Base-by-base conservation (phyloP, 179 eudicot species). In the Drosera spatulata region DNA sequence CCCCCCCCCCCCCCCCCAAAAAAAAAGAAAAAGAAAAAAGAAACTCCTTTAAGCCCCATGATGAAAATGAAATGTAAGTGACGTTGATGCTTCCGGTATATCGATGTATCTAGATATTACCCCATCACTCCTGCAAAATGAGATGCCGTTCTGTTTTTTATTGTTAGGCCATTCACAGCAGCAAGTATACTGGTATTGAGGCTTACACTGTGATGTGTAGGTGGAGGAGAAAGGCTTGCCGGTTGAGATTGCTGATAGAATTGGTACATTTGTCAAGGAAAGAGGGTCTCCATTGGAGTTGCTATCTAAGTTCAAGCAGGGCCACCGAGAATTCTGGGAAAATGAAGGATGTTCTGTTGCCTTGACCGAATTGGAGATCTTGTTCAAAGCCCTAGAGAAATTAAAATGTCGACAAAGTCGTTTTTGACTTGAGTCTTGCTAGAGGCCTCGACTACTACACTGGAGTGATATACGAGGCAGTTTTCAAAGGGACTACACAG, bases 361-460 rank as follows among this genome's bases (percentile, higher is more conserved):
- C 40, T 66, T 93, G 67, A 66, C 73, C 65, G 99, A 93, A 48
- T 73, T 93, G 69, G 91, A 90, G 69, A 83, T 85, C 59, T 67
- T 93, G 61, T 93, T 93, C 70, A 82, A 77, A 73, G 84, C 86
- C 41, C 71, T 86, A 66, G 85, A 84, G 44, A 81, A 66, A 66
- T 66, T 94, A 10, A 79, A 80, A 86, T 50, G 56, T 86, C n/a
- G 78, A 75, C 73, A 93, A 73, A 75, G 79, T 93, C 55, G 85
- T 90, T 62, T 85, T 93, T 56, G 99, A 93, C 77, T 62, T 93
- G 72, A 90, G 99, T 72, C 94, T 93, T 68, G 99, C 97, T 56
- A 83, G 99, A 75, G 99, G 97, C 60, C 95, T 93, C 66, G 97
- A 93, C 61, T 93, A 93, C 69, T 93, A 93, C 61, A 93, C 97